phyloP scores from a whole-genome alignment of 345 rosid genomes.

The Eucalyptus microcorys region DNA sequence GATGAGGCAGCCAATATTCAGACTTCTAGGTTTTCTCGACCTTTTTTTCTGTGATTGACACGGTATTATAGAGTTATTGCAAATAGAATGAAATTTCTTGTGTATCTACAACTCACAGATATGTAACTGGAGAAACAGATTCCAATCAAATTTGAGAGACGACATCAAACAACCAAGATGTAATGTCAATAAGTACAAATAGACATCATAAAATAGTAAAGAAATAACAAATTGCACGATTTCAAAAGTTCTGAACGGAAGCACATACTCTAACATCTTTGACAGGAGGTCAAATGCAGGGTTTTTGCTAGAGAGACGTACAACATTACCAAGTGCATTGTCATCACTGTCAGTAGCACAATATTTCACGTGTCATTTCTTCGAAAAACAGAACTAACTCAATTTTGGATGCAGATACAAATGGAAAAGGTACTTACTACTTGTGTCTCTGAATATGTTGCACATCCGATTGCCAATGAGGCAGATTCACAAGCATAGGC shows the following conservation, averaged over 20 bases:
- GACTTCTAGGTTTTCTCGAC: background rate
- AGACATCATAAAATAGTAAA: background rate
- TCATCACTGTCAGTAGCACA: constrained; percentile 18
- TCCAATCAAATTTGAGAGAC: background rate
- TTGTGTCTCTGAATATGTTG: constrained; percentile 84
- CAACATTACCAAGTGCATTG: constrained; percentile 53
- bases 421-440: constrained; percentile 10
- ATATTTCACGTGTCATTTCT: background rate
- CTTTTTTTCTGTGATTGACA: background rate
- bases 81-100: background rate
- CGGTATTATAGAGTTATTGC: background rate
- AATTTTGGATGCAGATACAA: background rate
- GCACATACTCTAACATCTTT: constrained; percentile 68
- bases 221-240: background rate
- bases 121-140: background rate
- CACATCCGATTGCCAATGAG: constrained; percentile 70
- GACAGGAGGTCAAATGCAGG: constrained; percentile 73
- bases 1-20: background rate
- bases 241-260: background rate
- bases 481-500: constrained; percentile 78
- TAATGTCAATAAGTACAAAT: background rate
- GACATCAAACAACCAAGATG: background rate
- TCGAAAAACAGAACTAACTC: background rate
- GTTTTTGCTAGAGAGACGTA: constrained; percentile 55
- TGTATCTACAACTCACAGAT: background rate